Base-by-base conservation (phyloP, 495 filamentous ascomycete genomes). In the Emericellopsis terricola region DNA sequence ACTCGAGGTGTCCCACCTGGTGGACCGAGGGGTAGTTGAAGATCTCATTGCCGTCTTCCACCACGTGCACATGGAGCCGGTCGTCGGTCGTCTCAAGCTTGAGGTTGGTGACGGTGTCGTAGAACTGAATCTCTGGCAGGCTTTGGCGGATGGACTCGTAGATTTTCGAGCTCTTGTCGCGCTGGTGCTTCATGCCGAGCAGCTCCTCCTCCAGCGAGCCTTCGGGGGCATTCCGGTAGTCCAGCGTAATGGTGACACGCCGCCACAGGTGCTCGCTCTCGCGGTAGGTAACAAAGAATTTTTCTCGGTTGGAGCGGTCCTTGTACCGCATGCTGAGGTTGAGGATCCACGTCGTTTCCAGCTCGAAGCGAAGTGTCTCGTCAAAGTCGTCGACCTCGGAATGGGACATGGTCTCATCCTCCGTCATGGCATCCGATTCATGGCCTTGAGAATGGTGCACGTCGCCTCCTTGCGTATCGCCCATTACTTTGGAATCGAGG, bases 241-340 rank as follows among this genome's bases (percentile, higher is more conserved):
- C 91, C 40, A 86, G 76, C 6, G 91, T 94, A 23, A 97, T 72
- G 8, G 91, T 94, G 31, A 97, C 76, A 32, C 89, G 68, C 36
- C 81, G 71, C 79, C 89, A 93, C 38, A 69, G 65, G 33, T 71
- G 79, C 21, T 70, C 70, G 24, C 57, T 47, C 48, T 89, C 76
- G 31, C 84, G 81, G 52, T 81, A 96, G 8, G 89, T 96, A 36
- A 97, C 77, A 56, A 97, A 97, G 61, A 97, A 96, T 53, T 97
- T 96, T 55, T 96, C 89, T 26, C 91, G 73, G 35, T 80, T 83
- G 8, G 89, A 93, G 41, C 79, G 77, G 55, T 97, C 89, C 33
- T 87, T 77, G 50, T 94, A 96, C 57, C 93, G 84, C 89, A 97
- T 96, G 56, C 85, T 94, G 37, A 97, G 65, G 46, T 97, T 97